Conservation (phyloP, 2,329 filamentous ascomycete species). For the Penicillium sp. region DNA sequence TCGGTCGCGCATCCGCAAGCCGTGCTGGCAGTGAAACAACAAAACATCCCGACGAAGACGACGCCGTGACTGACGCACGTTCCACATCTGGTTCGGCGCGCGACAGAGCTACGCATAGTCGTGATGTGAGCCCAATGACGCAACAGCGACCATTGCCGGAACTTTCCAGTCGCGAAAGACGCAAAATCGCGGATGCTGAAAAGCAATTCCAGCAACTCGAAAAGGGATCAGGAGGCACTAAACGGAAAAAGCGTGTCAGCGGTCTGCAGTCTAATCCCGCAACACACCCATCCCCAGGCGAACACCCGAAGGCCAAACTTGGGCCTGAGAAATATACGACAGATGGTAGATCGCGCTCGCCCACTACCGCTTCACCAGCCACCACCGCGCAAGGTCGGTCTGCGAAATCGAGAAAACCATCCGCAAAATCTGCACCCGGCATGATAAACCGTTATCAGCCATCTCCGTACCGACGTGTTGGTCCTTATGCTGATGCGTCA, state of each 20-base stretch:
- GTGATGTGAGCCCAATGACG: slow-evolving; percentile 61
- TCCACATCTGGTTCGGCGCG: slow-evolving; percentile 61
- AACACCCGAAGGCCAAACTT: not conserved
- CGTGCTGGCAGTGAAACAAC: slow-evolving; percentile 62
- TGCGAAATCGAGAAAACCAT: slow-evolving; percentile 12
- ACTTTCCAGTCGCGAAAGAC: slow-evolving; percentile 63
- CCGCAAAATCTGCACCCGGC: slow-evolving; percentile 24
- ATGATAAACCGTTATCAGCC: slow-evolving; percentile 27
- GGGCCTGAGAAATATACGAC: not conserved
- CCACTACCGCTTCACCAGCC: slow-evolving; percentile 32
- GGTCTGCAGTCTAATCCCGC: slow-evolving; percentile 56
- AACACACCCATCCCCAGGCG: slow-evolving; percentile 6
- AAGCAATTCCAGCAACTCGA: slow-evolving; percentile 64
- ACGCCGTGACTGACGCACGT: slow-evolving; percentile 56
- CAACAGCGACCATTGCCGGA: slow-evolving; percentile 49
- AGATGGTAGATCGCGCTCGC: slow-evolving; percentile 36
- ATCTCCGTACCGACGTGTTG: slow-evolving; percentile 9
- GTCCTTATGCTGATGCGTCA: not conserved
- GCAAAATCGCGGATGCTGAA: slow-evolving; percentile 65
- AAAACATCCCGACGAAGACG: slow-evolving; percentile 57
- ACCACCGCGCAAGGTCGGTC: slow-evolving; percentile 18
- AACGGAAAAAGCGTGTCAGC: slow-evolving; percentile 60
- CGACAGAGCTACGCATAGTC: slow-evolving; percentile 56
- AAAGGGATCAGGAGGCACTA: slow-evolving; percentile 48
- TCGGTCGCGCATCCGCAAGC: slow-evolving; percentile 56